These are phyloP conservation scores for Corymbia calophylla DNA, from an alignment of 441 rosid genomes.

Conservation along the genomic window DNA sequence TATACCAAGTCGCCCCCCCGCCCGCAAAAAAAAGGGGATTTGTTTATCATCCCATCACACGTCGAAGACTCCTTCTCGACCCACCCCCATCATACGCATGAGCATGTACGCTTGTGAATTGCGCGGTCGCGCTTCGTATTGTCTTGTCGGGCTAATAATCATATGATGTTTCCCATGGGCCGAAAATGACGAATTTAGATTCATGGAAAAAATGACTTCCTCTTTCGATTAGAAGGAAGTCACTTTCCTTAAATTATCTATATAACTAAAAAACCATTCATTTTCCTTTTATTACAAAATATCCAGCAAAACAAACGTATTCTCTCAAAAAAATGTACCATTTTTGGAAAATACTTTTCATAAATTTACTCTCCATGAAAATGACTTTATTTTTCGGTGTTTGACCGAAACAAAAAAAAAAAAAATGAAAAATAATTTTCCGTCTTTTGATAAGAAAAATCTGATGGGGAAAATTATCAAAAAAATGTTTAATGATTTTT, in stretches of 20 bases:
- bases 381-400: too few relatives aligned
- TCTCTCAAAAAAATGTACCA: too few relatives aligned
- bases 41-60: background rate
- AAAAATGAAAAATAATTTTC: too few relatives aligned
- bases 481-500: too few relatives aligned
- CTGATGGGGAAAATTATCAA: too few relatives aligned
- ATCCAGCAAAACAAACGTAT: fast-evolving
- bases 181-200: background rate
- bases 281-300: fast-evolving
- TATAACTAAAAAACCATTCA: background rate
- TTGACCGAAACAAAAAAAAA: too few relatives aligned
- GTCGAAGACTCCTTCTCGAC: background rate
- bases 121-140: too few relatives aligned
- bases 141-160: background rate
- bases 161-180: background rate
- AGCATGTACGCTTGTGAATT: background rate
- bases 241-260: fast-evolving
- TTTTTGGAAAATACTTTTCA: too few relatives aligned
- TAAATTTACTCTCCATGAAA: too few relatives aligned
- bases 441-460: too few relatives aligned
- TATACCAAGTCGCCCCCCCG: background rate
- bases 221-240: too few relatives aligned
- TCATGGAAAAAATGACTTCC: background rate
- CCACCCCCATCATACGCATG: background rate
- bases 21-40: fast-evolving